Conservation (phyloP, 176 grass and related monocot genomes). For the Oryza meridionalis region DNA sequence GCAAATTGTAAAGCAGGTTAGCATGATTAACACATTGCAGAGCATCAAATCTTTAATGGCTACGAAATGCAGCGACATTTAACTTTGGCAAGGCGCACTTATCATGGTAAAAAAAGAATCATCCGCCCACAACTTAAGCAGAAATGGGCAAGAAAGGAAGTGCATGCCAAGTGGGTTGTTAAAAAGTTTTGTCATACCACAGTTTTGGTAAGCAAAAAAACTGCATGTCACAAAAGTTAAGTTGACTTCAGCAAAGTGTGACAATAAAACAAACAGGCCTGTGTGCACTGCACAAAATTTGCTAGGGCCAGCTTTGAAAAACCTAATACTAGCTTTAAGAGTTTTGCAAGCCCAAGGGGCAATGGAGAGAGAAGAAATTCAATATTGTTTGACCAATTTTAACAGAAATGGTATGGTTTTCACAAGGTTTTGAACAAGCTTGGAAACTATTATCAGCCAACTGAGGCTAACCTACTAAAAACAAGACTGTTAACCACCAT, state of each 20-base stretch:
- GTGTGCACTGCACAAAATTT: slow-evolving; percentile 22
- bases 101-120: neutral
- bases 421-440: neutral
- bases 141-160: neutral
- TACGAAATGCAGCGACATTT: neutral
- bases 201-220: neutral
- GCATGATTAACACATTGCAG: neutral
- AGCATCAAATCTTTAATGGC: slow-evolving; percentile 11
- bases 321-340: neutral
- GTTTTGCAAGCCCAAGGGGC: neutral
- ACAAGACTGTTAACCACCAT: slow-evolving; percentile 19
- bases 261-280: neutral
- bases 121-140: neutral
- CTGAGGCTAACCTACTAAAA: slow-evolving; percentile 4
- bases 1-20: slow-evolving; percentile 29
- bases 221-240: neutral
- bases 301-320: slow-evolving; percentile 23
- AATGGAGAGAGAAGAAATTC: neutral
- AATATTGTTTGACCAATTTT: neutral
- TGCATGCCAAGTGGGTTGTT: neutral
- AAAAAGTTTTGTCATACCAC: neutral
- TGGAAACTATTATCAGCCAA: neutral
- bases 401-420: slow-evolving; percentile 6
- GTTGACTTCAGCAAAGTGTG: neutral
- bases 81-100: neutral